A percentile compares a stretch with the other conserved stretches of the same genome.
phyloP scores from a whole-genome alignment of 495 filamentous ascomycete species.

The Umbilicaria muhlenbergii region DNA sequence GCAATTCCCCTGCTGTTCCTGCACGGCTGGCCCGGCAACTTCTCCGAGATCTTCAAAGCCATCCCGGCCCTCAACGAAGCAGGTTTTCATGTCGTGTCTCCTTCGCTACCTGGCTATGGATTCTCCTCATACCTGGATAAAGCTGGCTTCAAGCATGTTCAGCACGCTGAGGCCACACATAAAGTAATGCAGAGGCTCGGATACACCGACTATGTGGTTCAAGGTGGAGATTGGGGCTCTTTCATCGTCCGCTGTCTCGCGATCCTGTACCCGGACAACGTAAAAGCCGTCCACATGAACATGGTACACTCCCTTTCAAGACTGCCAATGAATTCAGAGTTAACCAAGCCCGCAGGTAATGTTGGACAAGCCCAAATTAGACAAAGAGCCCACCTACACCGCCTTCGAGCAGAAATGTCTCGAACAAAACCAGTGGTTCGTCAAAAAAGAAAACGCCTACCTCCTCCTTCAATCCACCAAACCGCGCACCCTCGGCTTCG shows the following conservation, averaged over 20 bases:
- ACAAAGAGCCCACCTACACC: constrained; percentile 9
- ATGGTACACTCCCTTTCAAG: constrained; percentile 10
- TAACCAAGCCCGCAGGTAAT: constrained; percentile 1
- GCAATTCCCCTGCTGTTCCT: constrained; percentile 22
- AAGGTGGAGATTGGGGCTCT: constrained; percentile 20
- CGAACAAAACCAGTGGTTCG: constrained; percentile 6
- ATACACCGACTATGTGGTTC: constrained; percentile 16
- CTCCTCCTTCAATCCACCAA: constrained; percentile 10
- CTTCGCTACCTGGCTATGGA: constrained; percentile 21
- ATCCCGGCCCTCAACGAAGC: constrained; percentile 14
- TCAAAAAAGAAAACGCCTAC: constrained; percentile 10
- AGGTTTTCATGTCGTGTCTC: constrained; percentile 24
- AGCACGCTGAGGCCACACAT: constrained; percentile 10
- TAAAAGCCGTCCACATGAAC: constrained; percentile 12
- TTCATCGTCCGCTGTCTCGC: constrained; percentile 16
- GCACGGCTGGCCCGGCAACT: constrained; percentile 26
- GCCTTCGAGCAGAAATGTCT: constrained; percentile 7
- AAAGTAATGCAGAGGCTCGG: constrained; percentile 14
- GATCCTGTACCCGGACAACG: constrained; percentile 11
- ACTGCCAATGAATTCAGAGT: not conserved
- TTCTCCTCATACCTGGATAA: constrained; percentile 18
- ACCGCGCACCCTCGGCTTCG: constrained; percentile 14
- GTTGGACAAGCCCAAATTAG: constrained; percentile 1
- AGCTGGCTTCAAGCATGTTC: constrained; percentile 10
- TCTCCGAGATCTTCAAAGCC: constrained; percentile 19